Conservation (phyloP, 176 grass and related monocot genomes). For the Ampelocalamus luodianensis region DNA sequence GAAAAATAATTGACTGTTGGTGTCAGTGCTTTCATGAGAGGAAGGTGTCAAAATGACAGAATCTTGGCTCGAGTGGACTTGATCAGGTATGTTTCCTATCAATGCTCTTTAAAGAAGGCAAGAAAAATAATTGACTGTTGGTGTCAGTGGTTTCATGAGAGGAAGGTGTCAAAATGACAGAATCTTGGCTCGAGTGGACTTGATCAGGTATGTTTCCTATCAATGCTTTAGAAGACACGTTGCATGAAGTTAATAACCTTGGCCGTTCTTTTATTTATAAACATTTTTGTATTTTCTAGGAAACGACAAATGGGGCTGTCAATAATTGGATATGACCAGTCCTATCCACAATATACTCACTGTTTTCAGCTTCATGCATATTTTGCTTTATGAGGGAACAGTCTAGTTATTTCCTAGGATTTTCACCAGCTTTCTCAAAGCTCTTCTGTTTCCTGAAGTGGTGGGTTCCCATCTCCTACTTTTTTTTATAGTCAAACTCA, state of each 20-base stretch:
- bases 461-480: slow-evolving; percentile 37
- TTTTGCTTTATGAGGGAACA: slow-evolving; percentile 31
- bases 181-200: slow-evolving; percentile 7
- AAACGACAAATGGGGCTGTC: background rate
- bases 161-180: background rate
- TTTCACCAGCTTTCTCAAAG: slow-evolving; percentile 20
- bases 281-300: slow-evolving; percentile 7
- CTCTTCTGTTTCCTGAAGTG: slow-evolving; percentile 30
- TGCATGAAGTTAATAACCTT: slow-evolving; percentile 18
- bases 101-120: slow-evolving; percentile 3
- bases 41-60: background rate
- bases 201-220: slow-evolving; percentile 32
- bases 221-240: background rate
- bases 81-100: no score
- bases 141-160: background rate
- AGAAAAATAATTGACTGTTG: background rate
- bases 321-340: slow-evolving; percentile 5
- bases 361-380: slow-evolving; percentile 29
- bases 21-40: background rate
- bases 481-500: slow-evolving; percentile 26
- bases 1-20: background rate
- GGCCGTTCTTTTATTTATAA: background rate
- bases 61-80: no score
- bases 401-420: slow-evolving; percentile 31
- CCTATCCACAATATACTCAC: slow-evolving; percentile 24